phyloP scores from a whole-genome alignment of 2,329 filamentous ascomycete species.

The Myriangium duriaei region DNA sequence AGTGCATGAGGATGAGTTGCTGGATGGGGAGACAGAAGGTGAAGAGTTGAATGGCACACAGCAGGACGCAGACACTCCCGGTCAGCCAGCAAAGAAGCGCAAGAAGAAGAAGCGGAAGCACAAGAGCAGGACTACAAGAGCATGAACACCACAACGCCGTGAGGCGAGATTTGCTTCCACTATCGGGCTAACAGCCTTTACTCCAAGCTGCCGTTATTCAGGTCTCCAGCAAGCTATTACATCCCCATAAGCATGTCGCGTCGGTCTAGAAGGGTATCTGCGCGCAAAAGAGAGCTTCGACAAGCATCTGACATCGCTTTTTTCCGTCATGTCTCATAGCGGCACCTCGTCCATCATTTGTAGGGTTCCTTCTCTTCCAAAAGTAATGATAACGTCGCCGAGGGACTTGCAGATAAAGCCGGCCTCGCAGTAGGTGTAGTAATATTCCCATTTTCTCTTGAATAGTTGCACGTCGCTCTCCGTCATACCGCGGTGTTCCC shows the following conservation, averaged over 20 bases:
- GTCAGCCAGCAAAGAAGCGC: conserved; percentile 12
- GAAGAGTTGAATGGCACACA: conserved; percentile 12
- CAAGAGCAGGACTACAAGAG: conserved; percentile 24
- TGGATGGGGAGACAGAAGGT: conserved; percentile 19
- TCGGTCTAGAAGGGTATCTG: conserved; percentile 9
- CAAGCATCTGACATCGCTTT: not conserved
- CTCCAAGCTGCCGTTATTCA: no score
- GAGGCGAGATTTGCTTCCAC: not conserved
- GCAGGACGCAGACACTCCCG: conserved; percentile 14
- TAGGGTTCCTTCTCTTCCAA: conserved; percentile 50
- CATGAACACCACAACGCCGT: conserved; percentile 3
- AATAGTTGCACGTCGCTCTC: conserved; percentile 55
- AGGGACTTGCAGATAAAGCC: conserved; percentile 60
- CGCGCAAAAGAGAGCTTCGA: conserved; percentile 1
- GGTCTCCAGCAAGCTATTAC: no score
- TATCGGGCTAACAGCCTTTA: no score
- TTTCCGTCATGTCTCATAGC: conserved; percentile 29
- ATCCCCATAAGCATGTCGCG: not conserved
- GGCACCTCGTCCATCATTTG: conserved; percentile 62
- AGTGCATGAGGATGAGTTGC: conserved; percentile 16
- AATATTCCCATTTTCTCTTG: conserved; percentile 63
- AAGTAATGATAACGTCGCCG: conserved; percentile 60
- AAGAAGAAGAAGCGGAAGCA: conserved; percentile 21
- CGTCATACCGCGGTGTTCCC: conserved; percentile 45
- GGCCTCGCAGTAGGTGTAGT: conserved; percentile 64